Evolutionary conservation across 2,329 filamentous ascomycete species (phyloP).

Genomic region (Pseudocercospora fijiensis): DNA sequence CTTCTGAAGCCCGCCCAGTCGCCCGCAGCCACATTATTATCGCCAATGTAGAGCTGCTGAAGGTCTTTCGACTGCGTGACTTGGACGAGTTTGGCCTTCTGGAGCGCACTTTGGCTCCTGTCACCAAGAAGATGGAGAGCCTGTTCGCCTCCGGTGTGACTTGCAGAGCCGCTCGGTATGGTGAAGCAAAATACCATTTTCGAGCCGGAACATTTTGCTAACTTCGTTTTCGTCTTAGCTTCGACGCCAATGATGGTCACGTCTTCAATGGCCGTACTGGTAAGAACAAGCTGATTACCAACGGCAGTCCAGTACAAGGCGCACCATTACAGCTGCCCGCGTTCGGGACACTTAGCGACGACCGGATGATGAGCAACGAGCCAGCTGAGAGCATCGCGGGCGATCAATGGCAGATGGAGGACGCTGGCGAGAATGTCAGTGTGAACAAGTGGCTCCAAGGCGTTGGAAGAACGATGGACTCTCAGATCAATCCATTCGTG

Average conservation of each 20-base stretch:
- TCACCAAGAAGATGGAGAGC: conserved; percentile 11
- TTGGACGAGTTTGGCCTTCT: conserved; percentile 23
- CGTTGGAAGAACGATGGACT: conserved; percentile 24
- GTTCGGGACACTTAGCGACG: conserved; percentile 12
- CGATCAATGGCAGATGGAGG: conserved; percentile 20
- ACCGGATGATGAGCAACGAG: conserved; percentile 8
- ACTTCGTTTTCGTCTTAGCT: neutral
- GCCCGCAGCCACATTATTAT: conserved; percentile 21
- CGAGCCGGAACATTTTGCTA: neutral
- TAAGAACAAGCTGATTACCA: conserved; percentile 2
- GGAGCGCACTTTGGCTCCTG: conserved; percentile 22
- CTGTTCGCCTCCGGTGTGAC: conserved; percentile 19
- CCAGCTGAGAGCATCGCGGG: neutral
- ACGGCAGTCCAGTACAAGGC: neutral
- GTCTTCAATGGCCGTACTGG: conserved; percentile 32
- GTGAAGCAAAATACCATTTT: neutral
- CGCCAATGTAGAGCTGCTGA: conserved; percentile 16
- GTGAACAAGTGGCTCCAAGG: conserved; percentile 31
- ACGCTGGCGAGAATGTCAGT: conserved; percentile 10
- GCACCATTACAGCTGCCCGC: conserved; percentile 15
- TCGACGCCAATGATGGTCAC: conserved; percentile 10
- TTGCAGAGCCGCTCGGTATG: conserved; percentile 25
- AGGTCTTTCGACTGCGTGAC: conserved; percentile 20
- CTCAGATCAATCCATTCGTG: conserved; percentile 19
- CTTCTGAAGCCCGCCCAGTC: neutral